phyloP scores from a whole-genome alignment of 192 early-diverging fungal species.

The Coemansia sp. region DNA sequence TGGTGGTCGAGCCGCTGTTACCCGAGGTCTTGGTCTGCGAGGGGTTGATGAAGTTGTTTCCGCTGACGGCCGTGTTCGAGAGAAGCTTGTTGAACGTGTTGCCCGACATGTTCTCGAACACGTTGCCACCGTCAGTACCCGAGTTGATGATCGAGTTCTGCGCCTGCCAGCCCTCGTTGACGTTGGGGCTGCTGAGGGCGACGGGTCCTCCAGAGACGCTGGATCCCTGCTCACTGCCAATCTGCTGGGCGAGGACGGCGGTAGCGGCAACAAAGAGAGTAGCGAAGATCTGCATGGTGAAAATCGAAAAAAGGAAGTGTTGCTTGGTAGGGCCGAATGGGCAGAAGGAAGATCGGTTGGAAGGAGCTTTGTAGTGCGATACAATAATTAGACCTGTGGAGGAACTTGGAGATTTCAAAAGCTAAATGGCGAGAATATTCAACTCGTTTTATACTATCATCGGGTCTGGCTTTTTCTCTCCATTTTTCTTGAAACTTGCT shows the following conservation, averaged over 20 bases:
- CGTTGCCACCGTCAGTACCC: constrained; percentile 33
- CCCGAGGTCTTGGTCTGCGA: constrained; percentile 22
- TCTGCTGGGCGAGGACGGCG: constrained; percentile 32
- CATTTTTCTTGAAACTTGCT: background rate
- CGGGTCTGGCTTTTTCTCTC: too few species aligned
- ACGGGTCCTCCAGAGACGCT: constrained; percentile 18
- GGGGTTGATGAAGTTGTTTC: constrained; percentile 46
- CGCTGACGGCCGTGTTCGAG: constrained; percentile 29
- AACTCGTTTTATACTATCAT: constrained; percentile 4
- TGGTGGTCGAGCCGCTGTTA: constrained; percentile 39
- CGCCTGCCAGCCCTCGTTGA: constrained; percentile 42
- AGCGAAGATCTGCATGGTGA: constrained; percentile 28
- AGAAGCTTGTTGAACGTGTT: constrained; percentile 26
- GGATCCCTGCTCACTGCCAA: constrained; percentile 22
- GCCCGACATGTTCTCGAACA: constrained; percentile 17
- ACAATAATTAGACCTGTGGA: constrained; percentile 36
- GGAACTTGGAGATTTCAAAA: constrained; percentile 29
- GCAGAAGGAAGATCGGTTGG: background rate
- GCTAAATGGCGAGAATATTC: background rate
- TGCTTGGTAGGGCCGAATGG: constrained; percentile 7
- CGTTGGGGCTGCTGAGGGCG: constrained; percentile 37
- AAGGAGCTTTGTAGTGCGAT: constrained; percentile 7
- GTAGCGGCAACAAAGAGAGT: constrained; percentile 26
- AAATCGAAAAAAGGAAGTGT: background rate
- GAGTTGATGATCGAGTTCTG: constrained; percentile 28